These are phyloP conservation scores for Pezicula rhizophila DNA, from an alignment of 2,329 filamentous ascomycete species.

Conservation along the genomic window DNA sequence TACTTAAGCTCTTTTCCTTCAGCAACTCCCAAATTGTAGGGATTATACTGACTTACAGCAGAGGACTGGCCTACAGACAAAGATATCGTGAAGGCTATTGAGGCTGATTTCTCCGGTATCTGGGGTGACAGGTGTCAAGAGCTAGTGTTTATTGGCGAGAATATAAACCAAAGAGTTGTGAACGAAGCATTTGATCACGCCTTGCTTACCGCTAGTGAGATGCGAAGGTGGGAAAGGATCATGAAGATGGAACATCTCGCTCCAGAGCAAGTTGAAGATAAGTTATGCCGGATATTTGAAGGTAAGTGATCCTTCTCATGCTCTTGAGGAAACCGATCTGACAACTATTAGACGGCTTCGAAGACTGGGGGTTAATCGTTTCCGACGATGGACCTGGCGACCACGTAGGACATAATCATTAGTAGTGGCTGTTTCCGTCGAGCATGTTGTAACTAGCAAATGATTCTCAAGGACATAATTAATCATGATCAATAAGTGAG, in stretches of 20 bases:
- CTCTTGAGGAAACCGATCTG: too few species aligned
- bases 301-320: slow-evolving; percentile 36
- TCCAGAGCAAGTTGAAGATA: slow-evolving; percentile 37
- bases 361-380: background rate
- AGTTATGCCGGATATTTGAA: slow-evolving; percentile 46
- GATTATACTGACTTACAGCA: background rate
- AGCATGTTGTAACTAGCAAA: too few species aligned
- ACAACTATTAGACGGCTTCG: background rate
- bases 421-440: too few species aligned
- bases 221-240: slow-evolving; percentile 44
- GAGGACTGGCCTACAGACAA: background rate
- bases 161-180: slow-evolving; percentile 46
- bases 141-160: slow-evolving; percentile 67
- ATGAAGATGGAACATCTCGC: slow-evolving; percentile 37
- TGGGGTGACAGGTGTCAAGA: slow-evolving; percentile 63
- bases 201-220: slow-evolving; percentile 55
- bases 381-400: background rate
- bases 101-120: slow-evolving; percentile 5
- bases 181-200: slow-evolving; percentile 51
- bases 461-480: too few species aligned
- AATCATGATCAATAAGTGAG: too few species aligned
- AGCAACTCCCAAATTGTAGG: slow-evolving; percentile 10
- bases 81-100: slow-evolving; percentile 1
- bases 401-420: background rate
- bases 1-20: background rate